Base-by-base conservation (phyloP, 2,329 filamentous ascomycete genomes). In the Chalara sp. region DNA sequence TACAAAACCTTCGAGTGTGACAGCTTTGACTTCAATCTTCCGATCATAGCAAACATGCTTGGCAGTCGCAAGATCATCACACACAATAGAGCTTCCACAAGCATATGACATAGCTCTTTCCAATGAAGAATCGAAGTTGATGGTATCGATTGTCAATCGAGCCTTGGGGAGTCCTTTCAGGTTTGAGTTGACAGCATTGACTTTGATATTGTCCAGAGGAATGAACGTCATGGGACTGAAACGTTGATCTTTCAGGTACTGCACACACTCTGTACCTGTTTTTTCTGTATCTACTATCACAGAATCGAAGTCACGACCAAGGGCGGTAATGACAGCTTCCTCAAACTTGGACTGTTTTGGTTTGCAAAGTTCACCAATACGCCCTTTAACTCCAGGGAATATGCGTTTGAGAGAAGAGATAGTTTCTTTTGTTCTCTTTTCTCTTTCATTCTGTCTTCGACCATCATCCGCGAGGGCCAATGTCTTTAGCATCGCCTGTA, bases 261-360 rank as follows among this genome's bases (percentile, higher is more conserved):
- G 83, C 50, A 99, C 93, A 67, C 93, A 99, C 61, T 96, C 90
- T 53, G 90, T 85, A 31, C 89, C 93, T 1, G 88, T 93, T 71
- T 93, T 95, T 68, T 97, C 90, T 2, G 89, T 92, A 61, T 99
- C 93, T 7, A 97, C 92, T 46, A 99, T 83, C 42, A 99, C 86
- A 0, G 91, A 88, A 67, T 99, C 92, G 66, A 96, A 96, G 64
- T 97, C 88, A 49, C 89, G 83, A 47, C 93, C 93, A 4, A 99
- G 80, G 6, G 95, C 90, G 28, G 89, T 95, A 61, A 89, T 89
- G 56, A 99, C 88, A 44, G 93, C 93, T 59, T 93, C 89, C 56
- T 93, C 88, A 63, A 85, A 99, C 67, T 96, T 97, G 71, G 95
- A 96, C 71, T 96, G 89, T 69, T 96, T 97, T 1, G 93, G 92